Conservation (phyloP, 106 monocot species). For the Triglochin maritima region DNA sequence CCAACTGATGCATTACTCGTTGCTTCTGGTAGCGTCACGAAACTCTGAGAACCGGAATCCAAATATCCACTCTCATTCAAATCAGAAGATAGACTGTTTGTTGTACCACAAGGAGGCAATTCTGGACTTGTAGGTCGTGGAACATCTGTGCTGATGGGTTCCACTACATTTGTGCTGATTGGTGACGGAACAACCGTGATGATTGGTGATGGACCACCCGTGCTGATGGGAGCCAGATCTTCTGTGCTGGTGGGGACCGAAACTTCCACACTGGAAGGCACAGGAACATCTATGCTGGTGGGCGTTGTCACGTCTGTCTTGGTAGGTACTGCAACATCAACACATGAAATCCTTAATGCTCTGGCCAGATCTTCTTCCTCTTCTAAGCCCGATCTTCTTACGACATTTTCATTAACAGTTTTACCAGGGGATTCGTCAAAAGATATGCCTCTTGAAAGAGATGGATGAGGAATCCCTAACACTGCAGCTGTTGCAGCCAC, state of each 20-base stretch:
- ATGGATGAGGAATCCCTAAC: slow-evolving; percentile 73
- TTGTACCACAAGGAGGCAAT: slow-evolving; percentile 5
- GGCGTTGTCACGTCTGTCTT: too few species aligned
- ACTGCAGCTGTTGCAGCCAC: slow-evolving; percentile 82
- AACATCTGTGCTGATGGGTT: too few species aligned
- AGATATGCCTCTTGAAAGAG: slow-evolving; percentile 56
- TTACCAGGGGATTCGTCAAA: slow-evolving; percentile 41
- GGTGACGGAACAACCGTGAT: too few species aligned
- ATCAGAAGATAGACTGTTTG: slow-evolving; percentile 8
- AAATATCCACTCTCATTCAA: slow-evolving; percentile 9
- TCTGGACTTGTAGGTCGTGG: not conserved
- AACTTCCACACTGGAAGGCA: too few species aligned
- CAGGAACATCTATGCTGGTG: too few species aligned
- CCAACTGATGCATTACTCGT: slow-evolving; percentile 14
- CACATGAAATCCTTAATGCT: slow-evolving; percentile 58
- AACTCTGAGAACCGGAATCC: slow-evolving; percentile 14
- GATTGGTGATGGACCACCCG: too few species aligned
- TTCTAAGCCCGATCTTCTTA: slow-evolving; percentile 58
- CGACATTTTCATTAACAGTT: slow-evolving; percentile 13
- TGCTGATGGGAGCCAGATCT: too few species aligned
- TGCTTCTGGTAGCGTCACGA: slow-evolving; percentile 1
- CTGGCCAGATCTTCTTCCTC: slow-evolving; percentile 64
- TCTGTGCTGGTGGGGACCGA: too few species aligned
- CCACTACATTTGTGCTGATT: too few species aligned
- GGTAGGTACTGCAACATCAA: slow-evolving; percentile 17